phyloP scores from a whole-genome alignment of 202 grass and related monocot genomes.

The Alloteropsis angusta region DNA sequence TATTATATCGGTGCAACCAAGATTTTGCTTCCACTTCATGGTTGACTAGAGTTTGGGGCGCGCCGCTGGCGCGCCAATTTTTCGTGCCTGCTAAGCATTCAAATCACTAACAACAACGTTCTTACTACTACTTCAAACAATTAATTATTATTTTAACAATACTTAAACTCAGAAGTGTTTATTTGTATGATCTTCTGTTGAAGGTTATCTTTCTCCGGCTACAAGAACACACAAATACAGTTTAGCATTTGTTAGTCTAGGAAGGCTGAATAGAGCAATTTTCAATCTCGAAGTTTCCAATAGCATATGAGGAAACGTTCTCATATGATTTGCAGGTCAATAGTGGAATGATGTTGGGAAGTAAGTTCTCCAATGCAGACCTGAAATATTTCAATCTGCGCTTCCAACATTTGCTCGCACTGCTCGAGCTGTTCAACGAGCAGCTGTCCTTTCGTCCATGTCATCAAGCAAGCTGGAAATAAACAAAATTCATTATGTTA shows the following conservation, averaged over 20 bases:
- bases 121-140: too few species aligned
- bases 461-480: slow-evolving; percentile 59
- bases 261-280: neutral
- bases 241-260: neutral
- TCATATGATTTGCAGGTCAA: neutral
- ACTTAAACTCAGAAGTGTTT: too few species aligned
- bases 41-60: too few species aligned
- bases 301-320: neutral
- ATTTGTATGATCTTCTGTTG: slow-evolving; percentile 55
- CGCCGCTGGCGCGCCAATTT: too few species aligned
- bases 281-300: neutral
- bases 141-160: too few species aligned
- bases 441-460: slow-evolving; percentile 61
- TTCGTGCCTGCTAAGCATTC: too few species aligned
- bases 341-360: neutral
- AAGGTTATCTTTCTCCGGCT: slow-evolving; percentile 73
- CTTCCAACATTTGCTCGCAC: slow-evolving; percentile 55
- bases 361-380: slow-evolving; percentile 19
- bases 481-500: neutral
- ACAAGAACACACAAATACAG: slow-evolving; percentile 1
- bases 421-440: slow-evolving; percentile 62
- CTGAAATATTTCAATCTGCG: slow-evolving; percentile 71
- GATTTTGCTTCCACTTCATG: neutral
- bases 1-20: neutral
- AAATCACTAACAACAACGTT: too few species aligned